Evolutionary conservation across 106 monocot genomes (phyloP).

Genomic region (Platanthera zijinensis): DNA sequence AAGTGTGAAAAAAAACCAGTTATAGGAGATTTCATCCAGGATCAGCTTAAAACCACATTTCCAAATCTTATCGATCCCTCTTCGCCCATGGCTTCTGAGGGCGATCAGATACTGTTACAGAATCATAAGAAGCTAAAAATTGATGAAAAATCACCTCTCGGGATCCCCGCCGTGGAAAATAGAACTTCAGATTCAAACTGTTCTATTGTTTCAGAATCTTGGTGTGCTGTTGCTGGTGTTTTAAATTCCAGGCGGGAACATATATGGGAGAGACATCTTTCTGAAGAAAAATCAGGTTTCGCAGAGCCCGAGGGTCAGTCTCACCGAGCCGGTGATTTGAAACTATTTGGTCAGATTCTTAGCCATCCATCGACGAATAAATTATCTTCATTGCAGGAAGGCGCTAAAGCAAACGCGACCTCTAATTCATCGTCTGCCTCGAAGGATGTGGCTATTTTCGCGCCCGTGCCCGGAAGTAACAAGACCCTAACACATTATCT

Average conservation of each 20-base stretch:
- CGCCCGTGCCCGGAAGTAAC: conserved; percentile 8
- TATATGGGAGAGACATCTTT: not conserved
- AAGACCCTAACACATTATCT: conserved; percentile 6
- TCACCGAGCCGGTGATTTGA: conserved; percentile 54
- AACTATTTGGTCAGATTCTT: conserved; percentile 82
- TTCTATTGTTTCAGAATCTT: conserved; percentile 8
- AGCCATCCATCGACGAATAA: conserved; percentile 38
- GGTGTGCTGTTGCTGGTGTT: not conserved
- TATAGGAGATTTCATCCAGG: conserved; percentile 13
- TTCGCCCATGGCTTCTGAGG: conserved; percentile 30
- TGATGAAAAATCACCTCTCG: conserved; percentile 8
- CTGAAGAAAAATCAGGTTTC: conserved; percentile 11
- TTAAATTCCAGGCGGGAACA: conserved; percentile 5
- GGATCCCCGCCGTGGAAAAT: conserved; percentile 9
- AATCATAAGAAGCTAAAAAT: conserved; percentile 18
- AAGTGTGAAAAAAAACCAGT: conserved; percentile 10
- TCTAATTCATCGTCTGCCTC: not conserved
- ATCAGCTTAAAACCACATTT: conserved; percentile 9
- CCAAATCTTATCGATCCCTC: conserved; percentile 10
- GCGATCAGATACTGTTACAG: conserved; percentile 21
- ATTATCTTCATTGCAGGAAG: conserved; percentile 13
- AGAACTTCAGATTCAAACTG: conserved; percentile 11
- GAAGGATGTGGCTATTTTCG: conserved; percentile 5
- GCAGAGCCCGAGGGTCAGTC: conserved; percentile 23
- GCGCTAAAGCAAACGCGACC: conserved; percentile 8